A percentile compares a stretch with the other conserved stretches of the same genome.
Evolutionary conservation across 1,139 yeast species (phyloP).

Genomic region (Lodderomyces beijingensis): DNA sequence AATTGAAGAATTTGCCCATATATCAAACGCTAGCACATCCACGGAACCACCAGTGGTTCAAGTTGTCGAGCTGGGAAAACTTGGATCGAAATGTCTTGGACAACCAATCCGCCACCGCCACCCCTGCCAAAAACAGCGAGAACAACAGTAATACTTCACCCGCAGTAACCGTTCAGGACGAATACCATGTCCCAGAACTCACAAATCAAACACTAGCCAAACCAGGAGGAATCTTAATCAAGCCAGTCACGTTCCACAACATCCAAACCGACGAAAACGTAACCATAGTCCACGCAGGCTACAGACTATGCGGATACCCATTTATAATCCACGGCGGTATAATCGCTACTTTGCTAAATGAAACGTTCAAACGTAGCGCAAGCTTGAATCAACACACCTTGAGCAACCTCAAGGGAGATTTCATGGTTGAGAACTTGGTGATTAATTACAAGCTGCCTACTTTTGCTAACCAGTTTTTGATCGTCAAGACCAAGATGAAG

Average conservation of each 20-base stretch:
- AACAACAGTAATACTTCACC: conserved; percentile 3
- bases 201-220: conserved; percentile 34
- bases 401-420: conserved; percentile 37
- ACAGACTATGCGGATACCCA: conserved; percentile 81
- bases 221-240: conserved; percentile 77
- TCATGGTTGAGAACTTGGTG: conserved; percentile 46
- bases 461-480: conserved; percentile 72
- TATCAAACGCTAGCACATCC: conserved; percentile 45
- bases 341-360: conserved; percentile 77
- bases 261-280: conserved; percentile 54
- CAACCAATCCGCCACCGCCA: conserved; percentile 12
- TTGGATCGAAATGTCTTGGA: conserved; percentile 44
- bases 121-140: neutral
- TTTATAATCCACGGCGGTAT: conserved; percentile 88
- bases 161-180: conserved; percentile 24
- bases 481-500: conserved; percentile 50
- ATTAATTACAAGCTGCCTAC: conserved; percentile 71
- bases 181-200: conserved; percentile 25
- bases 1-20: conserved; percentile 49
- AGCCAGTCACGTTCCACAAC: conserved; percentile 69
- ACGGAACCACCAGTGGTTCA: conserved; percentile 36
- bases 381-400: conserved; percentile 30
- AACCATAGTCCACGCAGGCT: conserved; percentile 73
- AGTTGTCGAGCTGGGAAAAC: conserved; percentile 58
- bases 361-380: conserved; percentile 60